phyloP scores from a whole-genome alignment of 2,329 filamentous ascomycete genomes.

The Aspergillus felis region DNA sequence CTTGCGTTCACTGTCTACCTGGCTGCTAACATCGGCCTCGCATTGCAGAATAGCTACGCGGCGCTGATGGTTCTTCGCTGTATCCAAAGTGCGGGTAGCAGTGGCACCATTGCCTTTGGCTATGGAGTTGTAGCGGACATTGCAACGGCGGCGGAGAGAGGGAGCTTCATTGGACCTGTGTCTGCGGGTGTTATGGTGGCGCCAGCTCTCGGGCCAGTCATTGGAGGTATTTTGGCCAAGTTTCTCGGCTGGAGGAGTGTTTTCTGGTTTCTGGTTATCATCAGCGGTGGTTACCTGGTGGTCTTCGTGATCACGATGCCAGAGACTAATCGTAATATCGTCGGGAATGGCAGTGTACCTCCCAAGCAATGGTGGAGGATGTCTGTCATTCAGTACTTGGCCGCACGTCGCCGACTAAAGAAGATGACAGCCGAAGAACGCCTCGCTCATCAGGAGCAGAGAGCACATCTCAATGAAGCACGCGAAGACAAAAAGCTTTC shows the following conservation, averaged over 20 bases:
- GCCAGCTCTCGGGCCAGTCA: conserved; percentile 40
- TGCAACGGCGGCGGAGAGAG: conserved; percentile 38
- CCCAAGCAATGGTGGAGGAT: conserved; percentile 21
- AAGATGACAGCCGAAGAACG: conserved; percentile 1
- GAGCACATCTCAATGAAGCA: conserved; percentile 1
- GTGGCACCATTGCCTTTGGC: conserved; percentile 43
- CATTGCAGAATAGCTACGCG: conserved; percentile 35
- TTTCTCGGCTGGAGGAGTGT: conserved; percentile 40
- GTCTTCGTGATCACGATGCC: conserved; percentile 32
- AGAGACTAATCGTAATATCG: conserved; percentile 33
- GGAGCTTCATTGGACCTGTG: conserved; percentile 41
- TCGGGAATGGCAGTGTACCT: conserved; percentile 25
- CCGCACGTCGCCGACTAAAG: neutral
- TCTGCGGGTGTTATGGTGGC: conserved; percentile 35
- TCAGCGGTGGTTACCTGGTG: conserved; percentile 30
- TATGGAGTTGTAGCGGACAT: conserved; percentile 43
- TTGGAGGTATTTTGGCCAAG: conserved; percentile 38
- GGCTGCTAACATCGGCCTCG: conserved; percentile 40
- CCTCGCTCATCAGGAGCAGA: neutral
- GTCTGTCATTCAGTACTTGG: conserved; percentile 16
- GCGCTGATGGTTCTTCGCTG: conserved; percentile 39
- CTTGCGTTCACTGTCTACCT: conserved; percentile 40
- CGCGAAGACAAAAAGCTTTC: conserved; percentile 30
- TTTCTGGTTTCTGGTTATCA: conserved; percentile 45
- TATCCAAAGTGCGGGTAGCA: conserved; percentile 43